phyloP scores from a whole-genome alignment of 2,329 filamentous ascomycete species.

The Trichoderma polysporum region DNA sequence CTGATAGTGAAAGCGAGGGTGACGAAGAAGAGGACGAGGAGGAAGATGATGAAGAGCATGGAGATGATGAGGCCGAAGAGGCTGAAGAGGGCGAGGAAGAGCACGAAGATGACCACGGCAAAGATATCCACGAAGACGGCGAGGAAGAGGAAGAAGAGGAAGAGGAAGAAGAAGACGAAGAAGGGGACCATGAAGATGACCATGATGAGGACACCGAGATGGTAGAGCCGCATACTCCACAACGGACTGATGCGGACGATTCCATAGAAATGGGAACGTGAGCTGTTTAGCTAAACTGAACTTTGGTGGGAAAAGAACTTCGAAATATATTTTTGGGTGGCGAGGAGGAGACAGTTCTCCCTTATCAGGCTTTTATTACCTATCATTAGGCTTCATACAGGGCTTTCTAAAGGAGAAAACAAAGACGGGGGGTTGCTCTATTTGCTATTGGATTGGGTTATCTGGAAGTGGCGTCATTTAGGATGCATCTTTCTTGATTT shows the following conservation, averaged over 20 bases:
- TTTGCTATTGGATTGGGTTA: not conserved
- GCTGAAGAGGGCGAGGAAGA: conserved; percentile 19
- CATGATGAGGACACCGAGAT: conserved; percentile 21
- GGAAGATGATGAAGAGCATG: conserved; percentile 23
- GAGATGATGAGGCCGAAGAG: conserved; percentile 25
- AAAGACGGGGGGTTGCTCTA: not conserved
- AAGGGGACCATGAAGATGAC: conserved; percentile 18
- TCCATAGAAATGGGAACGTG: conserved; percentile 19
- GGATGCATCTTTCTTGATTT: not conserved
- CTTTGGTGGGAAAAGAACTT: not conserved
- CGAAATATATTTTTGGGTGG: not conserved
- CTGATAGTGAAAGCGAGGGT: conserved; percentile 38
- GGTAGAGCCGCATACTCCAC: conserved; percentile 13
- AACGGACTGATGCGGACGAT: not conserved
- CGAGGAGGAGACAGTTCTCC: not conserved
- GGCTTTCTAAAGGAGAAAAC: not conserved
- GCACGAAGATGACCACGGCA: conserved; percentile 14
- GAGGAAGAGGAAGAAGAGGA: conserved; percentile 28
- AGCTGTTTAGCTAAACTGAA: not conserved
- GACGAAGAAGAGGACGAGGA: conserved; percentile 30
- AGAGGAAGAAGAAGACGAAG: conserved; percentile 27
- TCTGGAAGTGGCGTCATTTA: not conserved
- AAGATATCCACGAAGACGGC: conserved; percentile 24
- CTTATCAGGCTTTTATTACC: not conserved
- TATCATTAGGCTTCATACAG: not conserved